Percentiles rank a stretch among this genome's conserved stretches.
phyloP scores from a whole-genome alignment of 371 early-diverging fungal species.

The Sporodiniella umbellata region DNA sequence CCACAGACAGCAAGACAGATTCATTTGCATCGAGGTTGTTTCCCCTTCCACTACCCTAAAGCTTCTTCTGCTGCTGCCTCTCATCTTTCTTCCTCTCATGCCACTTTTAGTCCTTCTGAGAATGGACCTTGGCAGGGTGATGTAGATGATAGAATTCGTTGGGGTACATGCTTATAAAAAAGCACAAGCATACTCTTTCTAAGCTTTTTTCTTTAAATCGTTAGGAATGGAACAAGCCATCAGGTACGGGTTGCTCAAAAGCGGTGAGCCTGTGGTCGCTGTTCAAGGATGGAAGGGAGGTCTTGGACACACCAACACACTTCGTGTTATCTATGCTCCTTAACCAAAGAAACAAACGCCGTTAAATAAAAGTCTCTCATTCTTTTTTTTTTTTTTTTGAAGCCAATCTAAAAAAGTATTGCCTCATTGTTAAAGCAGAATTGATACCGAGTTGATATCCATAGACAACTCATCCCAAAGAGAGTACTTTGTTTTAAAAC shows the following conservation, averaged over 20 bases:
- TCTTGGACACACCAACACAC: slow-evolving; percentile 82
- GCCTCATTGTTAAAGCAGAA: too few relatives aligned
- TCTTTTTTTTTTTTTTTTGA: not conserved
- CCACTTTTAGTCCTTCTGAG: slow-evolving; percentile 3
- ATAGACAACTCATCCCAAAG: too few relatives aligned
- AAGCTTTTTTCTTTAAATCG: not conserved
- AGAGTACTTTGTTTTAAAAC: too few relatives aligned
- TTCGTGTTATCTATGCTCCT: slow-evolving; percentile 62
- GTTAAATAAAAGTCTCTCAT: not conserved
- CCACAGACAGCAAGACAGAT: slow-evolving; percentile 85
- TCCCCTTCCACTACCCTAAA: slow-evolving; percentile 81
- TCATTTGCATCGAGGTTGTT: slow-evolving; percentile 87
- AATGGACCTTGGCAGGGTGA: slow-evolving; percentile 80
- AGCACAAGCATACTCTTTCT: not conserved
- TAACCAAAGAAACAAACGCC: not conserved
- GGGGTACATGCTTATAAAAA: slow-evolving; percentile 43
- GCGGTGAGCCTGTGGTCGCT: slow-evolving; percentile 72
- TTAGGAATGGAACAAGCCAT: slow-evolving; percentile 73
- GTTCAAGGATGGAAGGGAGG: slow-evolving; percentile 85
- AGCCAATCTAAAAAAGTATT: too few relatives aligned
- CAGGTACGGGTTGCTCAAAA: slow-evolving; percentile 56
- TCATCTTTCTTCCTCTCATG: not conserved
- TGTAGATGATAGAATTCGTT: slow-evolving; percentile 76
- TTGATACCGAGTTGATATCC: too few relatives aligned
- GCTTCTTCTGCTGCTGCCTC: slow-evolving; percentile 30